Evolutionary conservation across 805 yeast species (phyloP).

Genomic region (Zygosaccharomyces bailii): DNA sequence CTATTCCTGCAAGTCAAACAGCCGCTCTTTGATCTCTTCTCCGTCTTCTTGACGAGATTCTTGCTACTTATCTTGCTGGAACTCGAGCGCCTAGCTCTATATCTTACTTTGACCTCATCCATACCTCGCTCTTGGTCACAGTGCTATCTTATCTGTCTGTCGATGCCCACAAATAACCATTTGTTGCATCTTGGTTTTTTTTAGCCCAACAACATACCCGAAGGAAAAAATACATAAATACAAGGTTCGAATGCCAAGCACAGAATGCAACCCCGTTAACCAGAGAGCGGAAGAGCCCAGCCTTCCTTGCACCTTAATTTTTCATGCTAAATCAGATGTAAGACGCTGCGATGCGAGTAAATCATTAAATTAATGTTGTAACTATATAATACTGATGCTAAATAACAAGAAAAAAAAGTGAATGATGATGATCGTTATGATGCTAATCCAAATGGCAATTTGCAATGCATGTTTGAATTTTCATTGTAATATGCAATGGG

Average conservation of each 20-base stretch:
- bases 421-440: conserved; percentile 1
- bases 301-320: too few relatives aligned
- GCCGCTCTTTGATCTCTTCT: conserved; percentile 61
- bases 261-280: too few relatives aligned
- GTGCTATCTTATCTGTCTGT: neutral
- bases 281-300: too few relatives aligned
- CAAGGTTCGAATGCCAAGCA: too few relatives aligned
- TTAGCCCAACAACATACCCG: too few relatives aligned
- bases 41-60: conserved; percentile 19
- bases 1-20: conserved; percentile 75
- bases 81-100: conserved; percentile 8
- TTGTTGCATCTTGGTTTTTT: too few relatives aligned
- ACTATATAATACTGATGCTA: neutral
- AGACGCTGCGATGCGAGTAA: neutral
- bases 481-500: neutral
- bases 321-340: neutral
- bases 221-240: too few relatives aligned
- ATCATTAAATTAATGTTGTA: neutral
- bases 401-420: conserved; percentile 1
- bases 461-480: neutral
- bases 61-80: neutral
- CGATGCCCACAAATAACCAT: too few relatives aligned
- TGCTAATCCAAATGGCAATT: conserved; percentile 1
- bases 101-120: conserved; percentile 5
- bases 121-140: neutral